phyloP scores from a whole-genome alignment of 441 rosid species.

The California macrophylla region DNA sequence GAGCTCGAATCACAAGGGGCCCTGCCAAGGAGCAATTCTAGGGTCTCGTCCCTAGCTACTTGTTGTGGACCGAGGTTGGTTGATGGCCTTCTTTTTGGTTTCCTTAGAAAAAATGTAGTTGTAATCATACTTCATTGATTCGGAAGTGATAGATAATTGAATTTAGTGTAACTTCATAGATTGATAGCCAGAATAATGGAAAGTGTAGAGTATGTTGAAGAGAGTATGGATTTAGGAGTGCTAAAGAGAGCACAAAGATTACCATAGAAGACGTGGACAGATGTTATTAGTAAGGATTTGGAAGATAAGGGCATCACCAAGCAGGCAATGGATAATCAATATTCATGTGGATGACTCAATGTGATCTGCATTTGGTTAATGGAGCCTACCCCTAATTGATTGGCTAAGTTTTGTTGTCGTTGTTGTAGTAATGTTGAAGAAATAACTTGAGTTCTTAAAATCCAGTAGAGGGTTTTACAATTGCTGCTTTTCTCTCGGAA shows the following conservation, averaged over 20 bases:
- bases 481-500: background rate
- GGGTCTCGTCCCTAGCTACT: conserved; percentile 98
- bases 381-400: too few species aligned
- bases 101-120: background rate
- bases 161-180: background rate
- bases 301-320: too few species aligned
- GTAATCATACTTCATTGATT: background rate
- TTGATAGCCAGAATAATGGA: background rate
- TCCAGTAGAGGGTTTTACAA: background rate
- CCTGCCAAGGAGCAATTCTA: conserved; percentile 95
- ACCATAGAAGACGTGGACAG: too few species aligned
- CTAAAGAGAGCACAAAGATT: too few species aligned
- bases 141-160: background rate
- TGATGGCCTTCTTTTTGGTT: background rate
- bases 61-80: conserved; percentile 96
- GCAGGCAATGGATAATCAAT: too few species aligned
- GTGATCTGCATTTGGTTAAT: too few species aligned
- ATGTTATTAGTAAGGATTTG: too few species aligned
- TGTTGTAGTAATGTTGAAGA: background rate
- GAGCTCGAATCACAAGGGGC: conserved; percentile 99
- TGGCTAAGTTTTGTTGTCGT: too few species aligned
- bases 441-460: background rate
- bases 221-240: too few species aligned
- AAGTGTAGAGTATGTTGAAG: background rate
- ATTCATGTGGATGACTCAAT: too few species aligned